phyloP scores from a whole-genome alignment of 202 grass and related monocot genomes.

The Hordeum pubiflorum region DNA sequence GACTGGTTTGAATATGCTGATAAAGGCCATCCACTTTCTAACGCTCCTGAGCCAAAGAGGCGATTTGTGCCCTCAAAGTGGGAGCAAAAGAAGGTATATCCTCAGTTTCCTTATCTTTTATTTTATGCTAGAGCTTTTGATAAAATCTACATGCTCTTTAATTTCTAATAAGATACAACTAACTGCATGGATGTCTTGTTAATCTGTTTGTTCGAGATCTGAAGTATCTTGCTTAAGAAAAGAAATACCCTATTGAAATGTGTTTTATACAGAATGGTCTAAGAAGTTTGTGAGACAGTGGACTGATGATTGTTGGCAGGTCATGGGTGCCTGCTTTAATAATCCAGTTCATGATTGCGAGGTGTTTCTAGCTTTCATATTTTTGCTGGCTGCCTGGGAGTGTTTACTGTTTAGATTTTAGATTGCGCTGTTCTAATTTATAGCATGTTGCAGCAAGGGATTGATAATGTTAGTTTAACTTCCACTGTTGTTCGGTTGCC shows the following conservation, averaged over 20 bases:
- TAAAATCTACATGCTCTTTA: neutral
- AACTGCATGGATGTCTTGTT: neutral
- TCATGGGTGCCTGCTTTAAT: neutral
- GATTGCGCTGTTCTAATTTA: neutral
- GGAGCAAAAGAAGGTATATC: conserved; percentile 87
- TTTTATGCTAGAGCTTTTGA: conserved; percentile 7
- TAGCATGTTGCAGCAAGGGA: neutral
- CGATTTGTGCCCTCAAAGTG: conserved; percentile 96
- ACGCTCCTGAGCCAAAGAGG: conserved; percentile 94
- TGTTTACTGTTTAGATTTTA: neutral
- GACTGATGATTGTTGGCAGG: neutral
- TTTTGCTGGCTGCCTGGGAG: neutral
- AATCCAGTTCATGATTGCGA: neutral
- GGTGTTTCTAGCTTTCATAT: conserved; percentile 5
- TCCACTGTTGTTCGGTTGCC: conserved; percentile 8
- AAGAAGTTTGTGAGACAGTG: neutral
- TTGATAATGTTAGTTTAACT: neutral
- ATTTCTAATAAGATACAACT: conserved; percentile 1
- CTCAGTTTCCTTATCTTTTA: neutral
- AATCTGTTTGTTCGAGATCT: conserved; percentile 1
- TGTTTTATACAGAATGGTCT: neutral
- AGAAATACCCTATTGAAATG: conserved; percentile 1
- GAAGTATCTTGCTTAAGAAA: conserved; percentile 26
- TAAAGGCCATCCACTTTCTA: conserved; percentile 94
- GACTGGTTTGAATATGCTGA: conserved; percentile 97